Evolutionary conservation across 2,329 filamentous ascomycete genomes (phyloP).

Genomic region (Fusarium odoratissimum): DNA sequence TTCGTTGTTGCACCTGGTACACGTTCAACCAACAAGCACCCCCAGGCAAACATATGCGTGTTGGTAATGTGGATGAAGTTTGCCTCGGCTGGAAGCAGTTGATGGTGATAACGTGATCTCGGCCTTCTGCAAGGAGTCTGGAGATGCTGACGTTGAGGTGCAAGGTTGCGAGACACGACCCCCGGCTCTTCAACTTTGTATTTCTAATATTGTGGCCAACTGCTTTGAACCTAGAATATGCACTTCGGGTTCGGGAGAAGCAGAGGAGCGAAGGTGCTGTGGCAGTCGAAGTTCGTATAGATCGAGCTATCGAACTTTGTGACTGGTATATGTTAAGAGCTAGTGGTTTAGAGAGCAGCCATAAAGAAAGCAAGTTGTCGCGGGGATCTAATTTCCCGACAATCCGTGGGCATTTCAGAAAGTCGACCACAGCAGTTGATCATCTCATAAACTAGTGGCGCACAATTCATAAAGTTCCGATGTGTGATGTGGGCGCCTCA

Average conservation of each 20-base stretch:
- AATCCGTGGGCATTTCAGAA: neutral
- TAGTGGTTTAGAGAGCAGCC: neutral
- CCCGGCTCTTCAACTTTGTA: slow-evolving; percentile 1
- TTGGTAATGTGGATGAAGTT: slow-evolving; percentile 1
- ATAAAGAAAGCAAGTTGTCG: neutral
- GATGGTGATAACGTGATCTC: slow-evolving; percentile 42
- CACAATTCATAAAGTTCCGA: neutral
- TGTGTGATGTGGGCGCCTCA: neutral
- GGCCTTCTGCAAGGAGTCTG: slow-evolving; percentile 33
- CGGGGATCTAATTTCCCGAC: neutral
- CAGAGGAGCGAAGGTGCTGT: neutral
- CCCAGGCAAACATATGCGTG: slow-evolving; percentile 19
- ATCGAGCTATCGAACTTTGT: slow-evolving; percentile 4
- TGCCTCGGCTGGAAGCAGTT: slow-evolving; percentile 17
- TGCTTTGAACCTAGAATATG: neutral
- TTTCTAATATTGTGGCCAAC: neutral
- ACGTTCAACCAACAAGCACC: slow-evolving; percentile 16
- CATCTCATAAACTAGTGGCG: neutral
- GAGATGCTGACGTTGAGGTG: slow-evolving; percentile 13
- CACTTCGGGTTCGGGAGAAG: neutral
- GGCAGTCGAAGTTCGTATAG: neutral
- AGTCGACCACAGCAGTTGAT: neutral
- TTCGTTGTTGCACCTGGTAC: slow-evolving; percentile 9
- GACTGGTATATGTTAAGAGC: neutral
- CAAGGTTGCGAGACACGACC: slow-evolving; percentile 13